Conservation (phyloP, 2,329 filamentous ascomycete genomes). For the Fusarium austroafricanum region DNA sequence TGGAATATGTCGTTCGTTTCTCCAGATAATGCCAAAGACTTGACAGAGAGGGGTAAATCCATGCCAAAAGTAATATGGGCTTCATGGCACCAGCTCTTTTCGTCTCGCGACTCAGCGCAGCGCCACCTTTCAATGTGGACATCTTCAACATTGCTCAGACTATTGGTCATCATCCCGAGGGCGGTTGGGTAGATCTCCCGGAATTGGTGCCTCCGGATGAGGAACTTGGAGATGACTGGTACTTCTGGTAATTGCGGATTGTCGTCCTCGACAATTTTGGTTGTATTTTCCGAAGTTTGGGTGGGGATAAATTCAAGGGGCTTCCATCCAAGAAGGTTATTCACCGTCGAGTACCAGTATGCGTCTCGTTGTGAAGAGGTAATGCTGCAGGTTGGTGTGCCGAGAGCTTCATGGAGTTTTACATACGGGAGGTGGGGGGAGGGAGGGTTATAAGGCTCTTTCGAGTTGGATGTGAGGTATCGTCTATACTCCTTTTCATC, state of each 20-base stretch:
- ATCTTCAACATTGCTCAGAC: background rate
- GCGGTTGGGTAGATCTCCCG: background rate
- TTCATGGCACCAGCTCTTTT: background rate
- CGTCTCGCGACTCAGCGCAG: background rate
- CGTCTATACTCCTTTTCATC: background rate
- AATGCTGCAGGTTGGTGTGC: background rate
- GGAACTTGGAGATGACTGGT: background rate
- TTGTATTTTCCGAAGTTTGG: rapidly evolving
- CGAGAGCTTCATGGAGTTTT: background rate
- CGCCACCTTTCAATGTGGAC: conserved; percentile 12
- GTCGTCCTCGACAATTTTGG: background rate
- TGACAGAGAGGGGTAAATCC: background rate
- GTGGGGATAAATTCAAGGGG: background rate
- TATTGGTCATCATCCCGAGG: background rate
- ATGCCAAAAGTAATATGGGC: background rate
- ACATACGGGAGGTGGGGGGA: background rate
- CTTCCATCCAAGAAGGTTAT: conserved; percentile 16
- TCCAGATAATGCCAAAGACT: conserved; percentile 5
- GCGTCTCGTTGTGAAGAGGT: background rate
- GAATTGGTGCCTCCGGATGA: conserved; percentile 21
- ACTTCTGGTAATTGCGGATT: background rate
- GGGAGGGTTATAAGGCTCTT: background rate
- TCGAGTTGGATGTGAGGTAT: background rate
- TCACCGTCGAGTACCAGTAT: background rate
- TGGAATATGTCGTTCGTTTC: background rate